Evolutionary conservation across 2,329 filamentous ascomycete species (phyloP), one percentile per base, ranked within the genome.

Genomic region (Verticillium alfalfae): DNA sequence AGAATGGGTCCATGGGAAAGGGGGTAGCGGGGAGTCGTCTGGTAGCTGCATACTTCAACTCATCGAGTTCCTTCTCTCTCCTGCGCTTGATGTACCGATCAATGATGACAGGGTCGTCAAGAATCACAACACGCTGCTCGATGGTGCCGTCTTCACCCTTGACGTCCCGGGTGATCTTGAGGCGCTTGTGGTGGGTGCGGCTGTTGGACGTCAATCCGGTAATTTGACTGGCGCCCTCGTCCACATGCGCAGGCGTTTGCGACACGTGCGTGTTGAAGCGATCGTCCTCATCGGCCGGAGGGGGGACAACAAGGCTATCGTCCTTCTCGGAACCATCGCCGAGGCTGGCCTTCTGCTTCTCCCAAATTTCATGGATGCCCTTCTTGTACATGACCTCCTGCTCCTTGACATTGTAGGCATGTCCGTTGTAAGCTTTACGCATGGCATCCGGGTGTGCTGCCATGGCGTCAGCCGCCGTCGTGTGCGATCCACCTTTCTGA

Each of bases 321-420:
- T 86, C 84, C 67, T 87, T 88, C 63, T 92, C 88, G 56, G 88
- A 84, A 1, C 79, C 79, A 62, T 95, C 90, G 7, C 88, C 88
- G 7, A 98, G 81, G 59, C 89, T 94, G 15, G 84, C 78, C 73
- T 90, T 92, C 73, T 98, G 94, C 67, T 90, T 88, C 64, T 92
- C 88, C 95, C 95, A 99, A 64, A 98, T 97, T 64, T 91, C 88
- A 61, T 88, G 86, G 67, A 99, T 97, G 26, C 92, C 92, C 60
- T 93, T 89, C 67, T 96, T 92, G 73, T 99, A 99, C 69, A 92
- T 90, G 65, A 87, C 88, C 70, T 98, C 92, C 73, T 99, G 95
- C 67, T 91, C 89, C 71, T 94, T 95, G 64, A 99, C 95, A 66
- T 99, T 99, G 79, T 99, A 99, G 68, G 92, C 93, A 76, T 99